phyloP scores from a whole-genome alignment of 805 yeast species.

The Pichia nakasei region DNA sequence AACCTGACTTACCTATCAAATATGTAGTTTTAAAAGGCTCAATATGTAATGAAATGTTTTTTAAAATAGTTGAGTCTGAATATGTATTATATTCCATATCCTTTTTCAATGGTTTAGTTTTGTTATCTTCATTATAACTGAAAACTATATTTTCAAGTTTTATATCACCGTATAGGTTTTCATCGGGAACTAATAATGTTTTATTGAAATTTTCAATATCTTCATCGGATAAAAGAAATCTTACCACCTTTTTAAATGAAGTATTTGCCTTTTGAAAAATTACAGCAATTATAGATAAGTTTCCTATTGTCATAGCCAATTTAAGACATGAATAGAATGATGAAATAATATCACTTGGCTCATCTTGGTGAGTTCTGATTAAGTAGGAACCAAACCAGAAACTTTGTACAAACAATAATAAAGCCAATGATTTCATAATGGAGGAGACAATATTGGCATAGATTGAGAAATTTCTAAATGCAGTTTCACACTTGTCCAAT shows the following conservation, averaged over 20 bases:
- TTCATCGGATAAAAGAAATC: conserved; percentile 25
- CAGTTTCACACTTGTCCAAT: conserved; percentile 25
- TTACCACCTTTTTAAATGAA: conserved; percentile 45
- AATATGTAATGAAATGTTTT: conserved; percentile 38
- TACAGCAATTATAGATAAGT: conserved; percentile 48
- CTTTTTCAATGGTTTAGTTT: not conserved
- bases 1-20: conserved; percentile 82
- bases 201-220: not conserved
- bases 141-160: conserved; percentile 50
- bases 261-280: conserved; percentile 64
- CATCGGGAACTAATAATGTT: conserved; percentile 17
- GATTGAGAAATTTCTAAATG: conserved; percentile 37
- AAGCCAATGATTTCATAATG: conserved; percentile 43
- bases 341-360: conserved; percentile 62
- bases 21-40: conserved; percentile 42
- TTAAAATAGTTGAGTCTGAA: conserved; percentile 30
- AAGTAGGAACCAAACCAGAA: conserved; percentile 83
- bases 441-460: conserved; percentile 50
- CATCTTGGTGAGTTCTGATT: conserved; percentile 41
- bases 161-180: conserved; percentile 37
- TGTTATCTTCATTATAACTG: conserved; percentile 33
- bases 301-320: conserved; percentile 53
- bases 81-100: not conserved
- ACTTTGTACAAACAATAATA: conserved; percentile 80
- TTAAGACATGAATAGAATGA: conserved; percentile 76